Evolutionary conservation across 2,329 filamentous ascomycete genomes (phyloP), one percentile per base, ranked within the genome.

Genomic region (Didymella exigua): DNA sequence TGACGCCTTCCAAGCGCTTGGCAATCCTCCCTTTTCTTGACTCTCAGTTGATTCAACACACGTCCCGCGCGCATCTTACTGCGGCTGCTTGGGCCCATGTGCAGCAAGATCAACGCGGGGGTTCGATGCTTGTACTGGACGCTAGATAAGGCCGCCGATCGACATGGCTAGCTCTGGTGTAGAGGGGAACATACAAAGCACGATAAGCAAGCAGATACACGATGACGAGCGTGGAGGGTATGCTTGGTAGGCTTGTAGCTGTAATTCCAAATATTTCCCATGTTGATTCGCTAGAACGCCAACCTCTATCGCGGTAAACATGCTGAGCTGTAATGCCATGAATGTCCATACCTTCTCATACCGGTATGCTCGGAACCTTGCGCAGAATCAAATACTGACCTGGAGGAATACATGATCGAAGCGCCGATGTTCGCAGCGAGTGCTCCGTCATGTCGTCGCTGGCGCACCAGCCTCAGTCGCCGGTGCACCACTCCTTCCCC

Each of bases 401-500:
- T 19, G 3, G 19, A 11, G 2, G 21, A 14, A 36, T 16, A 4
- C 16, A 36, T 13, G 16, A 16, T 21, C 31, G 14, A 18, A 18
- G n/a, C 18, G 31, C 18, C 24, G 9, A 26, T 26, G 24, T 9
- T 5, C 9, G 24, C 9, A 9, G 14, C 11, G 1, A 16, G 10
- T 11, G 6, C 33, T 11, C 16, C 9, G 21, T 36, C 10, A 36
- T 8, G 33, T 10, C 14, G 23, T 16, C 23, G 19, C 7, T 14
- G n/a, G 44, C 9, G 27, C 33, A 10, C 11, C 9, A 1, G 21
- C 36, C n/a, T 34, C 42, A 14, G 54, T 38, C 23, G 52, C 40
- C 26, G 64, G 65, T 50, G 59, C 68, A 24, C 68, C 68, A 16
- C 63, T 65, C 52, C 71, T 73, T 43, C 58, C 75, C 64, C 68